Percentiles rank a stretch among this genome's conserved stretches.
phyloP scores from a whole-genome alignment of 2,329 filamentous ascomycete genomes.

The Claviceps arundinis region DNA sequence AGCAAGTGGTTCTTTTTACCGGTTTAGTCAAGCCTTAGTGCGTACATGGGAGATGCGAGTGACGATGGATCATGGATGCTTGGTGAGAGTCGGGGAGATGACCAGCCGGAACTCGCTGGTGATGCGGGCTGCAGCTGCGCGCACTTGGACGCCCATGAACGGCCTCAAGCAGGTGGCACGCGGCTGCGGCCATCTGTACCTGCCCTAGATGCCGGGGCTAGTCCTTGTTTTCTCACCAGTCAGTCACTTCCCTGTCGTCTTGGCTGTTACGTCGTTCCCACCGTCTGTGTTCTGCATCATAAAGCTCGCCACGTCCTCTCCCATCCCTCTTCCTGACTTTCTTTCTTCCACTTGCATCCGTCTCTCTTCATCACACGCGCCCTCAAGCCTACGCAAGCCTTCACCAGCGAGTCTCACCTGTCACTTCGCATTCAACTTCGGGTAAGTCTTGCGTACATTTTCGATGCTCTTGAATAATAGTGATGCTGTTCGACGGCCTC shows the following conservation, averaged over 20 bases:
- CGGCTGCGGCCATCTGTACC: slow-evolving; percentile 4
- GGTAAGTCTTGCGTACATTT: not conserved
- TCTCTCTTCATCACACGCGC: not conserved
- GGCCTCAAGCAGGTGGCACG: slow-evolving; percentile 5
- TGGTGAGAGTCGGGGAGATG: too few relatives aligned
- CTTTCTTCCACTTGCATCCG: not conserved
- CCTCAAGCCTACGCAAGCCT: not conserved
- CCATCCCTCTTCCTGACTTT: not conserved
- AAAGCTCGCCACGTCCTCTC: slow-evolving; percentile 1
- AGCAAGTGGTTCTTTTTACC: not conserved
- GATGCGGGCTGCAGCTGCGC: too few relatives aligned
- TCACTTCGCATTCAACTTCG: not conserved
- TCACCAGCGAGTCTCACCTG: slow-evolving; percentile 1
- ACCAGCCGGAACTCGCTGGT: too few relatives aligned
- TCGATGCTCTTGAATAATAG: not conserved
- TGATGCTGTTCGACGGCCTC: too few relatives aligned
- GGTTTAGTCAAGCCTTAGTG: not conserved
- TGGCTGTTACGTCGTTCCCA: not conserved
- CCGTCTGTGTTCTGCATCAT: slow-evolving; percentile 2
- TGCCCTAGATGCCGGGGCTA: slow-evolving; percentile 1
- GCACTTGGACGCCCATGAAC: too few relatives aligned
- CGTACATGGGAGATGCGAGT: too few relatives aligned
- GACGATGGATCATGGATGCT: too few relatives aligned
- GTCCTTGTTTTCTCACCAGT: slow-evolving; percentile 5
- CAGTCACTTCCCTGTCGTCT: not conserved